phyloP scores from a whole-genome alignment of 2,329 filamentous ascomycete species.

The Coniochaeta sp. region DNA sequence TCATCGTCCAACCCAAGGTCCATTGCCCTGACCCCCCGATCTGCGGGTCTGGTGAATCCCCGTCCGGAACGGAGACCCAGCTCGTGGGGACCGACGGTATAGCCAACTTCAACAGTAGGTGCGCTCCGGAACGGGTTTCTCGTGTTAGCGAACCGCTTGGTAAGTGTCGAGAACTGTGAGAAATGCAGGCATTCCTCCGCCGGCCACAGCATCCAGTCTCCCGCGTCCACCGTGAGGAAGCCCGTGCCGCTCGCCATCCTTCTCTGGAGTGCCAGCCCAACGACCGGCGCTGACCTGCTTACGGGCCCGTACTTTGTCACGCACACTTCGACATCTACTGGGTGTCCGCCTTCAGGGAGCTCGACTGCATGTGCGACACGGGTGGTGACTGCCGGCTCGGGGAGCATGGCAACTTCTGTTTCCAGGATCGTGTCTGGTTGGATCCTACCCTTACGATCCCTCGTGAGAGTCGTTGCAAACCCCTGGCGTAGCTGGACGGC shows the following conservation, averaged over 20 bases:
- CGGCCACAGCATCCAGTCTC: slow-evolving; percentile 26
- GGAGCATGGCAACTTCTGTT: slow-evolving; percentile 30
- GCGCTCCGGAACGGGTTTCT: slow-evolving; percentile 12
- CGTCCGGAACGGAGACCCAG: slow-evolving; percentile 22
- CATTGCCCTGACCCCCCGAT: slow-evolving; percentile 28
- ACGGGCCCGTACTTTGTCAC: slow-evolving; percentile 14
- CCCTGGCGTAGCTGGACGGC: slow-evolving; percentile 31
- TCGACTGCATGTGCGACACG: slow-evolving; percentile 25
- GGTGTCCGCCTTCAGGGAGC: slow-evolving; percentile 17
- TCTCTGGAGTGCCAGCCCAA: slow-evolving; percentile 25
- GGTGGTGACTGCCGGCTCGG: slow-evolving; percentile 26
- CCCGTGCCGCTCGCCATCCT: slow-evolving; percentile 22
- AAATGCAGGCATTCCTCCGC: slow-evolving; percentile 21
- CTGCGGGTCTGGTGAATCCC: slow-evolving; percentile 22
- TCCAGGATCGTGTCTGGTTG: slow-evolving; percentile 22
- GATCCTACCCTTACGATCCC: slow-evolving; percentile 4
- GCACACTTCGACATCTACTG: slow-evolving; percentile 29
- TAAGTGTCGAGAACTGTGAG: slow-evolving; percentile 23
- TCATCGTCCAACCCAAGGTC: slow-evolving; percentile 23
- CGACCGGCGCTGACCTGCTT: slow-evolving; percentile 14
- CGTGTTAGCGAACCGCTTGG: slow-evolving; percentile 11
- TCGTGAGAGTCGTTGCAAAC: slow-evolving; percentile 11
- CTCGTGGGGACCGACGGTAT: slow-evolving; percentile 22
- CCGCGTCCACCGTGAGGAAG: slow-evolving; percentile 33
- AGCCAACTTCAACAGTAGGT: slow-evolving; percentile 34